These are phyloP conservation scores for Fusarium equiseti DNA, from an alignment of 2,329 filamentous ascomycete species.

Conservation along the genomic window DNA sequence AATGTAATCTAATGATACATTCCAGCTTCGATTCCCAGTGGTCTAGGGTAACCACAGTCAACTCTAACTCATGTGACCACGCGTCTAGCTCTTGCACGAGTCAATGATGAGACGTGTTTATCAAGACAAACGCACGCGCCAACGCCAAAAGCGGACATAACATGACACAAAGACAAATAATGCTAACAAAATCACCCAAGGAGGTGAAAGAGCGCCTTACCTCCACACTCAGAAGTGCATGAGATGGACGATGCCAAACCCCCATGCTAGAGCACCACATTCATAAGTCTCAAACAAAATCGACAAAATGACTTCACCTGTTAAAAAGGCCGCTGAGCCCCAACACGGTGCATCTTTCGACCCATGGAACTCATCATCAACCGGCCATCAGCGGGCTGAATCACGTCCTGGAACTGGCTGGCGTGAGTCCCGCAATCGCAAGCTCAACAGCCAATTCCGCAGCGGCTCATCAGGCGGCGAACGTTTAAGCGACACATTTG, in stretches of 20 bases:
- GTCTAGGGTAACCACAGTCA: slow-evolving; percentile 9
- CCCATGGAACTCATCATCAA: slow-evolving; percentile 78
- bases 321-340: slow-evolving; percentile 56
- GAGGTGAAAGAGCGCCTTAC: not conserved
- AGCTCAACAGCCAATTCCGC: slow-evolving; percentile 77
- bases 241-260: not conserved
- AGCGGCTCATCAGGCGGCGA: slow-evolving; percentile 68
- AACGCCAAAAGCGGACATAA: slow-evolving; percentile 33
- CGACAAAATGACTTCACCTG: slow-evolving; percentile 15
- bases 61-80: slow-evolving; percentile 45
- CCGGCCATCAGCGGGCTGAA: slow-evolving; percentile 84
- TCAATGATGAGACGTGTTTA: slow-evolving; percentile 30
- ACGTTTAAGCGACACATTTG: slow-evolving; percentile 73
- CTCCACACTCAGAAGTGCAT: not conserved
- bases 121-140: slow-evolving; percentile 38
- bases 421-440: slow-evolving; percentile 76
- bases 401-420: slow-evolving; percentile 73
- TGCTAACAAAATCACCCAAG: not conserved
- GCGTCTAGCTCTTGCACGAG: slow-evolving; percentile 37
- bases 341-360: slow-evolving; percentile 65
- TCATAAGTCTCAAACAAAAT: not conserved
- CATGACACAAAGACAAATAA: slow-evolving; percentile 28
- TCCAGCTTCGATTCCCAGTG: not conserved
- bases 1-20: not conserved
- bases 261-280: not conserved